Evolutionary conservation across 1,284 basidiomycete species (phyloP), one percentile per base, ranked within the genome.

Genomic region (Leccinum holopus): DNA sequence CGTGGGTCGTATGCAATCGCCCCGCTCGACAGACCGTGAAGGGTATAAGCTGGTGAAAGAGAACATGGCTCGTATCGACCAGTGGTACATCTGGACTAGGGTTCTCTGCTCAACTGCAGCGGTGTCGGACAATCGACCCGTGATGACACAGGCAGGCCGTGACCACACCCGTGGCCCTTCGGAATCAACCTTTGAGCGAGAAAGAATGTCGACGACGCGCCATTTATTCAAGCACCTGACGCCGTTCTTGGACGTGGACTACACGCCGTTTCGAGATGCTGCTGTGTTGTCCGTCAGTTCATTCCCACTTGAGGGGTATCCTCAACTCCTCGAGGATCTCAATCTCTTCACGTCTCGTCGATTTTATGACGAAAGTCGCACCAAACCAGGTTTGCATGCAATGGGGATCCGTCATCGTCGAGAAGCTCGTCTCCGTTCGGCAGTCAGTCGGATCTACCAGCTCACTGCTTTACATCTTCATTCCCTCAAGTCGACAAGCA

Each of bases 31-130:
- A 1, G 87, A 87, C 55, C 80, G 79, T 59, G 85, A 87, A 61
- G 82, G 82, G 0, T 64, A 78, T 21, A 83, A 80, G 57, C 61
- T 81, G n/a, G 76, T 87, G 3, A 78, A 81, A 25, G 93, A 95
- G 30, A 86, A 87, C 62, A 83, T 81, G 65, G 75, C 79, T 9
- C 76, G 90, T 44, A 85, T 95, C 25, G 88, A 91, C 55, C 94
- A 97, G 73, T 98, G 95, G 95, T 85, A 91, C 64, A 80, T 89
- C 32, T 97, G 94, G 88, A 82, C 94, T 56, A 90, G 92, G 64
- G 82, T 92, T 10, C 81, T 96, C 6, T 95, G 91, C 68, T 85
- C 90, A 16, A 95, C 92, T 1, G 89, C 91, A 3, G 81, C 85
- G 0, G 81, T 90, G 2, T 84, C 87, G 1, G 91, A 94, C 59